phyloP scores from a whole-genome alignment of 176 grass and related monocot species.

The Zizania latifolia region DNA sequence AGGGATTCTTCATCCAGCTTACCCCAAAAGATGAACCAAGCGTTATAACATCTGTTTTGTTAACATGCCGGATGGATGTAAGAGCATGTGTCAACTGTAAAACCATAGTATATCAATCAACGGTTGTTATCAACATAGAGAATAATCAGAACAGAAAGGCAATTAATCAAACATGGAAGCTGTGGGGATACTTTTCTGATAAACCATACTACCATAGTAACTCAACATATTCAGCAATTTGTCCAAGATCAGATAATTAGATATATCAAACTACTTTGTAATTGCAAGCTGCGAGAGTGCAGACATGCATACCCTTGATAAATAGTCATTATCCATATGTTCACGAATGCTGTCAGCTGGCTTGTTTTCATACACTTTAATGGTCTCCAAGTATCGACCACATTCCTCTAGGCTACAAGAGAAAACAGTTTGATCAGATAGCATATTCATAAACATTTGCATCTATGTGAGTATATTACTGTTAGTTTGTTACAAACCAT shows the following conservation, averaged over 20 bases:
- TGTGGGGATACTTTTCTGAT: background rate
- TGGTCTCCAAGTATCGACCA: slow-evolving; percentile 91
- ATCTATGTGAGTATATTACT: background rate
- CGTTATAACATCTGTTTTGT: slow-evolving; percentile 85
- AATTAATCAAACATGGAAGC: background rate
- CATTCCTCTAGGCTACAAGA: slow-evolving; percentile 88
- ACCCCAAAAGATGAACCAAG: slow-evolving; percentile 96
- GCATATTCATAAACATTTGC: background rate
- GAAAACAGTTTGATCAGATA: slow-evolving; percentile 19
- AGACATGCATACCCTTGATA: slow-evolving; percentile 65
- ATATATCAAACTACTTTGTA: slow-evolving; percentile 13
- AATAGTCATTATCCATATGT: slow-evolving; percentile 82
- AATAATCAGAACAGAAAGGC: background rate
- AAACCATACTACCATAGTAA: background rate
- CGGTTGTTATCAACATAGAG: background rate
- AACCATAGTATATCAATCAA: slow-evolving; percentile 21
- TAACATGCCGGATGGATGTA: slow-evolving; percentile 78
- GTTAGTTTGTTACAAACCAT: background rate
- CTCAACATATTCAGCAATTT: background rate
- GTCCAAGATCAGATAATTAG: background rate
- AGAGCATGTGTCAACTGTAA: slow-evolving; percentile 79
- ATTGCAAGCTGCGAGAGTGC: background rate
- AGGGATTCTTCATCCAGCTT: slow-evolving; percentile 27
- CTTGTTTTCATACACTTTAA: slow-evolving; percentile 99
- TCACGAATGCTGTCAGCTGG: slow-evolving; percentile 77